Percentiles rank a stretch among this genome's conserved stretches.
Conservation (phyloP, 2,329 filamentous ascomycete genomes). For the Colletotrichum siamense region DNA sequence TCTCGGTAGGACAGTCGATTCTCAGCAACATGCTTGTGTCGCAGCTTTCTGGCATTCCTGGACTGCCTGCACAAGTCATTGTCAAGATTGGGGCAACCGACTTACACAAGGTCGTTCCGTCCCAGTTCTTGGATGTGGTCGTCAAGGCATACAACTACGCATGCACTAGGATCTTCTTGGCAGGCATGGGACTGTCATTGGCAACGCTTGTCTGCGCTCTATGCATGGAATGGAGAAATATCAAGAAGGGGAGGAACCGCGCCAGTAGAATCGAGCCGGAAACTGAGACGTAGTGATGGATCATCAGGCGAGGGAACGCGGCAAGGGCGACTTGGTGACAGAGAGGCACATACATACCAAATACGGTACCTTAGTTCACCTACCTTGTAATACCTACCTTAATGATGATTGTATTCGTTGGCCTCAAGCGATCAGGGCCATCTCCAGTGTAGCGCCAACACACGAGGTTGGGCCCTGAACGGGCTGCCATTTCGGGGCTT, state of each 20-base stretch:
- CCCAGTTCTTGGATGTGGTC: slow-evolving; percentile 56
- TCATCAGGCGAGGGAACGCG: background rate
- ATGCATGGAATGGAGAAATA: slow-evolving; percentile 70
- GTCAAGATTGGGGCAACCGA: slow-evolving; percentile 62
- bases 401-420: background rate
- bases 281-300: background rate
- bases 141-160: slow-evolving; percentile 69
- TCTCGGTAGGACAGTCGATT: slow-evolving; percentile 61
- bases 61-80: slow-evolving; percentile 46
- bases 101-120: slow-evolving; percentile 57
- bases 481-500: background rate
- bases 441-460: background rate
- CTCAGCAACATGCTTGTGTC: slow-evolving; percentile 52
- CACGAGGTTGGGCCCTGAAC: background rate
- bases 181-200: slow-evolving; percentile 60
- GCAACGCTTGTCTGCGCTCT: slow-evolving; percentile 62
- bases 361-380: background rate
- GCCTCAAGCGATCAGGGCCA: background rate
- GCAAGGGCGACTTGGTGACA: too few relatives aligned
- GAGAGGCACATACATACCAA: background rate
- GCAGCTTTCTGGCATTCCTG: slow-evolving; percentile 43
- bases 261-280: background rate
- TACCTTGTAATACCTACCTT: background rate
- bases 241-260: slow-evolving; percentile 55
- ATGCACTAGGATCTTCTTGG: slow-evolving; percentile 67